Evolutionary conservation across 768 basidiomycete genomes (phyloP).

Genomic region (Suillus americanus): DNA sequence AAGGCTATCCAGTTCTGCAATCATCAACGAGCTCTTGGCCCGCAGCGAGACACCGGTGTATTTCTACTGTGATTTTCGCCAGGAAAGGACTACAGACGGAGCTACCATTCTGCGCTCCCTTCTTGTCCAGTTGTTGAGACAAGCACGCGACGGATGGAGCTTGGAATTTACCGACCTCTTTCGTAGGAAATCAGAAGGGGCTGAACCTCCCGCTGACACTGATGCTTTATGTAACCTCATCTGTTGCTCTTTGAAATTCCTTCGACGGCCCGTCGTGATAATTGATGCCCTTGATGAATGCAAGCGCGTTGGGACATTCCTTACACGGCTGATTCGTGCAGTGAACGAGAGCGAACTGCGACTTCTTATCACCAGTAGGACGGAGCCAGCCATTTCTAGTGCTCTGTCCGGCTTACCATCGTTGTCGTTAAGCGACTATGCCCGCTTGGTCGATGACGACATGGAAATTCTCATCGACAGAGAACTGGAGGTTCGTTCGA

Average conservation of each 20-base stretch:
- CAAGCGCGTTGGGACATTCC: constrained; percentile 10
- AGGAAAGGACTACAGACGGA: constrained; percentile 7
- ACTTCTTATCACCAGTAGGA: constrained; percentile 19
- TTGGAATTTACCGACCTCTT: background rate
- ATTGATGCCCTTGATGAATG: constrained; percentile 27
- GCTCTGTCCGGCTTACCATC: constrained; percentile 4
- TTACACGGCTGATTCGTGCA: constrained; percentile 8
- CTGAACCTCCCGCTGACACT: background rate
- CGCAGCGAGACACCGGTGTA: background rate
- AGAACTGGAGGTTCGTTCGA: constrained; percentile 12
- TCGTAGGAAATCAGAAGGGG: constrained; percentile 1
- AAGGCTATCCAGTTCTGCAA: background rate
- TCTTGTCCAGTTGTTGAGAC: constrained; percentile 14
- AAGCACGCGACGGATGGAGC: background rate
- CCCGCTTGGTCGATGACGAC: constrained; percentile 3
- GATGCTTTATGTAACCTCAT: constrained; percentile 9
- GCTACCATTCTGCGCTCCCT: constrained; percentile 20
- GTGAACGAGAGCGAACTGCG: constrained; percentile 4
- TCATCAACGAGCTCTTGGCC: constrained; percentile 4
- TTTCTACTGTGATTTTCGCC: constrained; percentile 27
- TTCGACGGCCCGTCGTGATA: constrained; percentile 8
- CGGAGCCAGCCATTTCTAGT: constrained; percentile 12
- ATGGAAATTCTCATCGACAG: constrained; percentile 16
- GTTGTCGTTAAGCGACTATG: constrained; percentile 14
- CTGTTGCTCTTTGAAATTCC: background rate